phyloP scores from a whole-genome alignment of 306 rosid species.

The Amphicarpaea edgeworthii region DNA sequence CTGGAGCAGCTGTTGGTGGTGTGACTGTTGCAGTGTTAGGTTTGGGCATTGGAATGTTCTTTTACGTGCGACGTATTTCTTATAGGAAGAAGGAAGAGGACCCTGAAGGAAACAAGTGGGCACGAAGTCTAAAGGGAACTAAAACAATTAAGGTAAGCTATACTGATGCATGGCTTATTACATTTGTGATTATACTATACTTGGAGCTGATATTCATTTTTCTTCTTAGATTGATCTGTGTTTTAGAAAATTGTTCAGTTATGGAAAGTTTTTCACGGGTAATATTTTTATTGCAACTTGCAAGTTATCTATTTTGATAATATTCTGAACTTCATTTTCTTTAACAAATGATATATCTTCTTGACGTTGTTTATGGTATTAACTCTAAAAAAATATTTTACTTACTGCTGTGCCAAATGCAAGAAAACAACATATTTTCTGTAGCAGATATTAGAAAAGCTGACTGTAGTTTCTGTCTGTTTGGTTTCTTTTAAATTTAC shows the following conservation, averaged over 20 bases:
- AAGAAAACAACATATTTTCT: neutral
- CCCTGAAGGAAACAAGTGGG: constrained; percentile 98
- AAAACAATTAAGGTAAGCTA: constrained; percentile 80
- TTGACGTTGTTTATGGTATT: constrained; percentile 5
- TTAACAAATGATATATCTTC: constrained; percentile 16
- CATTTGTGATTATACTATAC: constrained; percentile 12
- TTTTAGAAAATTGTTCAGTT: constrained; percentile 9
- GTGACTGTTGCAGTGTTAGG: constrained; percentile 66
- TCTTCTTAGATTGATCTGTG: constrained; percentile 12
- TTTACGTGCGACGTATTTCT: constrained; percentile 68
- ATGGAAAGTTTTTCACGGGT: constrained; percentile 8
- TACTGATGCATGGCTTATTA: constrained; percentile 21
- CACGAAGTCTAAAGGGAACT: constrained; percentile 76
- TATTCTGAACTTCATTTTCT: neutral
- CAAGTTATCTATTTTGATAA: neutral
- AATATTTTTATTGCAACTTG: constrained; percentile 29
- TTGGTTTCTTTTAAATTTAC: neutral
- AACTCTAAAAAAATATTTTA: neutral
- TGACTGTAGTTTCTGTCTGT: constrained; percentile 1
- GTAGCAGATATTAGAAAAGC: neutral
- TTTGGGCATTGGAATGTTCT: constrained; percentile 62
- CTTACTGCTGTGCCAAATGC: neutral
- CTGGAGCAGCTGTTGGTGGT: constrained; percentile 83
- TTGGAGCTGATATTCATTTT: constrained; percentile 8
- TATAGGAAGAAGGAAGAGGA: constrained; percentile 80